These are phyloP conservation scores for Sphenostylis stenocarpa DNA, from an alignment of 306 rosid genomes.

Conservation along the genomic window DNA sequence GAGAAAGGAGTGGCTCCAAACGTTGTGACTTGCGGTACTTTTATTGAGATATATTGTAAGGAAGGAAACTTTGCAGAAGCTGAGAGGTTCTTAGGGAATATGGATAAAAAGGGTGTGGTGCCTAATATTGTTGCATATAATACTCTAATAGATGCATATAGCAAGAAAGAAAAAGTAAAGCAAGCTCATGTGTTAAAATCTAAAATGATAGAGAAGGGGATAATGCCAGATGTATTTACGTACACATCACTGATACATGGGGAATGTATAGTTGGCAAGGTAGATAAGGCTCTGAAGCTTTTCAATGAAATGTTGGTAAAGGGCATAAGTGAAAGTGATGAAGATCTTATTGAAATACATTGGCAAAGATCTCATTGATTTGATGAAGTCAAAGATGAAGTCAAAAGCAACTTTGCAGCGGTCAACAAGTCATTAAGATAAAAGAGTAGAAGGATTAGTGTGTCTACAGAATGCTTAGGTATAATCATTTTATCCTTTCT, in stretches of 20 bases:
- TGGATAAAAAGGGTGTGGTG: constrained; percentile 55
- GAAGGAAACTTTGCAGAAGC: constrained; percentile 83
- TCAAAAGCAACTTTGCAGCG: no score
- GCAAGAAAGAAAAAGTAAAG: constrained; percentile 67
- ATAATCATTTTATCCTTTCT: no score
- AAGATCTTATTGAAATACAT: no score
- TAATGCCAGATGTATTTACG: constrained; percentile 65
- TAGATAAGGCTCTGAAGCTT: constrained; percentile 60
- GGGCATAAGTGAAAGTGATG: no score
- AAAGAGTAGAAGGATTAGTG: no score
- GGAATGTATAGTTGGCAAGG: constrained; percentile 65
- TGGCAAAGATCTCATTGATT: no score
- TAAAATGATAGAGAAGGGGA: constrained; percentile 63
- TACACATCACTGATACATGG: constrained; percentile 78
- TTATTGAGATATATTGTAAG: constrained; percentile 78
- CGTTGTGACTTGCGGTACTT: constrained; percentile 54
- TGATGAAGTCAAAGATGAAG: no score
- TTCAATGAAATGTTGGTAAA: constrained; percentile 61
- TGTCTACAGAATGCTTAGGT: no score
- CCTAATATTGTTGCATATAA: constrained; percentile 70
- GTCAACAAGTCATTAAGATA: no score
- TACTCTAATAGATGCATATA: constrained; percentile 62
- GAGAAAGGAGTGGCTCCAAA: constrained; percentile 66
- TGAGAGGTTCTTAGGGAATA: constrained; percentile 52
- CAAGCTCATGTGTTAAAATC: constrained; percentile 53